Conservation (phyloP, 2,329 filamentous ascomycete genomes). For the Alternaria infectoria region DNA sequence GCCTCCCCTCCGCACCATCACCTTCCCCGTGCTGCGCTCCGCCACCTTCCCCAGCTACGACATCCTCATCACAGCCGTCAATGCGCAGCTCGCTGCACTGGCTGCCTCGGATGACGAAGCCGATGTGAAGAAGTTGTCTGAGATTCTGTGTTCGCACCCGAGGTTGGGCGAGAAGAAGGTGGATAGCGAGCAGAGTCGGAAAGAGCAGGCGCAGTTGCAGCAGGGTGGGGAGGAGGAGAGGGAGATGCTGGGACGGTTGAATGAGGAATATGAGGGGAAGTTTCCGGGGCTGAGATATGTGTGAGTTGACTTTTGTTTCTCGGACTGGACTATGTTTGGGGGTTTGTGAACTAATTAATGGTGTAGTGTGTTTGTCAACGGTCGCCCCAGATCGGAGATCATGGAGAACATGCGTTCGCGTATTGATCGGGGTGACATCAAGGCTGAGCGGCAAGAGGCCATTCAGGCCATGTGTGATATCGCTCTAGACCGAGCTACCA, state of each 20-base stretch:
- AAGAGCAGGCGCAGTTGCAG: slow-evolving; percentile 80
- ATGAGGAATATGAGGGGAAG: slow-evolving; percentile 76
- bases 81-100: slow-evolving; percentile 62
- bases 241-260: slow-evolving; percentile 66
- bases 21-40: slow-evolving; percentile 69
- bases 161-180: slow-evolving; percentile 81
- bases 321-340: neutral
- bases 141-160: slow-evolving; percentile 81
- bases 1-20: slow-evolving; percentile 72
- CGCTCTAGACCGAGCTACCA: slow-evolving; percentile 76
- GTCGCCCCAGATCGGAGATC: slow-evolving; percentile 72
- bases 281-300: slow-evolving; percentile 89
- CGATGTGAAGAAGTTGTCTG: slow-evolving; percentile 66
- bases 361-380: slow-evolving; percentile 78
- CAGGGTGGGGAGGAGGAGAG: slow-evolving; percentile 58
- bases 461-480: slow-evolving; percentile 93
- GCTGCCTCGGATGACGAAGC: slow-evolving; percentile 45
- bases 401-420: slow-evolving; percentile 81
- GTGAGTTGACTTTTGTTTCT: slow-evolving; percentile 42
- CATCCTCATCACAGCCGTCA: slow-evolving; percentile 71
- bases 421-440: slow-evolving; percentile 71
- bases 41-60: slow-evolving; percentile 70
- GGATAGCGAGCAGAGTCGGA: slow-evolving; percentile 79
- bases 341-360: neutral
- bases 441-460: slow-evolving; percentile 72